Percentiles rank a stretch among this genome's conserved stretches.
phyloP scores from a whole-genome alignment of 2,329 filamentous ascomycete species.

The Aspergillus spinulosporus region DNA sequence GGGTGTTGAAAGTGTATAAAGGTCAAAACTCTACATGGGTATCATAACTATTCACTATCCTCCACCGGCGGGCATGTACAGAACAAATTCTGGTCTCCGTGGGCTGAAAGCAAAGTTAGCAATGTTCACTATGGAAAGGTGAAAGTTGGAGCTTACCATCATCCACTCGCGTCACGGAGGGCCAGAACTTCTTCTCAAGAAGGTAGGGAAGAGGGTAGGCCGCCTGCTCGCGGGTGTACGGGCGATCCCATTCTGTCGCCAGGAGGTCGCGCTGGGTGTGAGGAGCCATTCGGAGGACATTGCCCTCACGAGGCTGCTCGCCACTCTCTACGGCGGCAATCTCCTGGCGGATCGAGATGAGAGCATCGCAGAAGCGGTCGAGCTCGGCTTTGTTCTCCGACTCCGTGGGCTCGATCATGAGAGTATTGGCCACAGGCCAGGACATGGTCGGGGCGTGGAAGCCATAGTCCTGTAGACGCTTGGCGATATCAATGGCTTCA shows the following conservation, averaged over 20 bases:
- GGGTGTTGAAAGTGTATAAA: conserved; percentile 24
- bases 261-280: conserved; percentile 83
- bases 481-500: conserved; percentile 92
- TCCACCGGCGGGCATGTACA: conserved; percentile 90
- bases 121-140: background rate
- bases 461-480: conserved; percentile 93
- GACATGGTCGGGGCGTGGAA: conserved; percentile 98
- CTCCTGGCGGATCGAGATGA: conserved; percentile 82
- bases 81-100: conserved; percentile 89
- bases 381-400: conserved; percentile 89
- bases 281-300: conserved; percentile 85
- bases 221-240: conserved; percentile 77
- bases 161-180: conserved; percentile 79
- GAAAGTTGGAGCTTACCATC: conserved; percentile 64
- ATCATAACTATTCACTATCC: conserved; percentile 45
- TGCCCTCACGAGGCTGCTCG: conserved; percentile 69
- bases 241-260: conserved; percentile 73
- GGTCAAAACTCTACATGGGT: conserved; percentile 32
- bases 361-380: conserved; percentile 86
- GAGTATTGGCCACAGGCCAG: conserved; percentile 90
- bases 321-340: conserved; percentile 83
- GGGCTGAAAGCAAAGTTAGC: conserved; percentile 57
- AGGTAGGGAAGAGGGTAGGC: conserved; percentile 83
- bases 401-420: conserved; percentile 98
- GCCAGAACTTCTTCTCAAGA: conserved; percentile 98